Percentiles rank a stretch among this genome's conserved stretches.
phyloP scores from a whole-genome alignment of 192 early-diverging fungal species.

The Linderina pennispora region DNA sequence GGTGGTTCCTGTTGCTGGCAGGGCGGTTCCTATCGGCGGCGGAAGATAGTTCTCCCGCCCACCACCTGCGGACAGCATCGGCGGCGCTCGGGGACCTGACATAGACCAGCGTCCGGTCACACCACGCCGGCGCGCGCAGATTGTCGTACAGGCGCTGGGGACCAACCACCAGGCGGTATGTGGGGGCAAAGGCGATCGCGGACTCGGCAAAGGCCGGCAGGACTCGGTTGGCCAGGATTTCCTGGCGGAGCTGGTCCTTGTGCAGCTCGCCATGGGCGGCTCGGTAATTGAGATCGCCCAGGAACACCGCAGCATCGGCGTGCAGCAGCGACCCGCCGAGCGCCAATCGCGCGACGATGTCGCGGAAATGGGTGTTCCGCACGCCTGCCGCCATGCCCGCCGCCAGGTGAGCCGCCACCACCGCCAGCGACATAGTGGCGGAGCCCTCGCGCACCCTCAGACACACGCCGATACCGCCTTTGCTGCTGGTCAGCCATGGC shows the following conservation, averaged over 20 bases:
- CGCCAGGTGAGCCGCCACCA: conserved; percentile 1
- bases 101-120: conserved; percentile 1
- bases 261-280: background rate
- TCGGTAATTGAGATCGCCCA: conserved; percentile 5
- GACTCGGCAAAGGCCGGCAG: conserved; percentile 1
- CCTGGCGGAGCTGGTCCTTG: background rate
- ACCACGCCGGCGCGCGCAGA: background rate
- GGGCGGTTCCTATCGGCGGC: background rate
- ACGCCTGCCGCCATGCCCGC: background rate
- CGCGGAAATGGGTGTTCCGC: background rate
- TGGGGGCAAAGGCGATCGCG: background rate
- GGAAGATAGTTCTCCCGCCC: background rate
- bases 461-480: background rate
- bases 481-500: background rate
- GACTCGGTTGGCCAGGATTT: background rate
- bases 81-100: background rate
- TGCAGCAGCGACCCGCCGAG: background rate
- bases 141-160: too few species aligned
- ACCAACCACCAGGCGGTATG: background rate
- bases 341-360: background rate
- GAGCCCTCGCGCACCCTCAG: background rate
- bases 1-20: too few species aligned
- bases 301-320: background rate
- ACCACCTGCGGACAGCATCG: background rate
- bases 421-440: background rate